These are phyloP conservation scores for Rhizophagus clarus DNA, from an alignment of 192 early-diverging fungal species.

Conservation along the genomic window DNA sequence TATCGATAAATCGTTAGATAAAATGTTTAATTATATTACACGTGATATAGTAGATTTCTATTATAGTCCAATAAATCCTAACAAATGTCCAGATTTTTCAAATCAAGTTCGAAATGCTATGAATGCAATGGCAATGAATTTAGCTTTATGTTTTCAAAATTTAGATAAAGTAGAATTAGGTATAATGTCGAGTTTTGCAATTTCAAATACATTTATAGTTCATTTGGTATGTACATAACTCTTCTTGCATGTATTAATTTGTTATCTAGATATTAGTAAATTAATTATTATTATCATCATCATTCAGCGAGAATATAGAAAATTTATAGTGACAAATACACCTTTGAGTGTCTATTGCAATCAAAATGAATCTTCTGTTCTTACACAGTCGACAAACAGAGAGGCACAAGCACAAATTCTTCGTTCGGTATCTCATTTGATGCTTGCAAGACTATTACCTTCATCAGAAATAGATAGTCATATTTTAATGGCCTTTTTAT, in stretches of 20 bases:
- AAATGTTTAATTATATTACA: conserved; percentile 16
- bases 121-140: conserved; percentile 45
- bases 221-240: conserved; percentile 48
- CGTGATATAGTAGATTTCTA: conserved; percentile 20
- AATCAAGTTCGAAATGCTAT: conserved; percentile 23
- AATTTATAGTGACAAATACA: conserved; percentile 20
- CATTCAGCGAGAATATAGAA: conserved; percentile 35
- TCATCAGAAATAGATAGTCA: conserved; percentile 42
- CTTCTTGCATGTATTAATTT: not conserved
- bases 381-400: conserved; percentile 41
- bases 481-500: conserved; percentile 48
- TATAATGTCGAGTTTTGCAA: conserved; percentile 50
- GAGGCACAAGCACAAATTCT: conserved; percentile 37
- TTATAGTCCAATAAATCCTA: conserved; percentile 19
- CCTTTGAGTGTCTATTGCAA: not conserved
- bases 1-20: not conserved
- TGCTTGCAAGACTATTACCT: conserved; percentile 42
- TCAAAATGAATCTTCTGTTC: conserved; percentile 37
- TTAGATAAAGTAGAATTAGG: conserved; percentile 49
- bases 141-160: conserved; percentile 35
- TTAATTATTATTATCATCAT: not conserved
- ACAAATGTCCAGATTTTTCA: not conserved
- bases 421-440: conserved; percentile 39
- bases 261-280: not conserved
- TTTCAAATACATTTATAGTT: conserved; percentile 59